Base-by-base conservation (phyloP, 2,329 filamentous ascomycete species). In the Teratosphaeria nubilosa region DNA sequence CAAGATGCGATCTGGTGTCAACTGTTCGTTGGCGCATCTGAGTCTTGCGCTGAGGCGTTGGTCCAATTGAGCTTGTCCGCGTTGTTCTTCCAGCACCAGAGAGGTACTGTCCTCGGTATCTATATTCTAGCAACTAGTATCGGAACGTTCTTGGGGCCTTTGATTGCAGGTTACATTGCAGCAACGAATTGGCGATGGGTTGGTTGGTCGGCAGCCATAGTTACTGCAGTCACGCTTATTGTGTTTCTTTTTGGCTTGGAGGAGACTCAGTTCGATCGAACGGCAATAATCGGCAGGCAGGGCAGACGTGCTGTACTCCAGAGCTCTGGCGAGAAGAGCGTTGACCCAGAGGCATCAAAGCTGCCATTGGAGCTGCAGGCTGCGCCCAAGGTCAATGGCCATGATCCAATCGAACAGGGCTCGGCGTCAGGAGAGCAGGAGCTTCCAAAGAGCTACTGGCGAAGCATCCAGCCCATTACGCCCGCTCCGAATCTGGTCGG, bases 11-110 rank as follows among this genome's bases (percentile, higher is more conserved):
- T 82, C 57, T 81, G 78, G 75, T 79, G 78, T 53, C 81, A 83
- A 65, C 72, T 83, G 2, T 82, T 83, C 57, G 78, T 83, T 2
- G 81, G 81, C 16, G 80, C 80, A 2, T 82, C 80, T 4, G 80
- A 83, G 67, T 76, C 79, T 9, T 79, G 79, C 50, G 80, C 79
- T 1, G 81, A 83, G 67, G 80, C 81, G 0, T 76, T 79, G 31
- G 80, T 80, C 6, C 81, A 83, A 64, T 69, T 82, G n/a, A 82
- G 79, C 1, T 71, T 83, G 30, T 78, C 80, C 7, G 81, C 83
- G 62, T 74, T 83, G 31, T 83, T 81, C 72, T 83, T 80, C 30
- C 78, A 82, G 69, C 81, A 83, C 63, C 79, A 81, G 59, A 76
- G 80, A 51, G 81, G 81, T 48, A 74, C 75, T 0, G 78, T 80